phyloP scores from a whole-genome alignment of 2,329 filamentous ascomycete species.

The Fusarium paranaense region DNA sequence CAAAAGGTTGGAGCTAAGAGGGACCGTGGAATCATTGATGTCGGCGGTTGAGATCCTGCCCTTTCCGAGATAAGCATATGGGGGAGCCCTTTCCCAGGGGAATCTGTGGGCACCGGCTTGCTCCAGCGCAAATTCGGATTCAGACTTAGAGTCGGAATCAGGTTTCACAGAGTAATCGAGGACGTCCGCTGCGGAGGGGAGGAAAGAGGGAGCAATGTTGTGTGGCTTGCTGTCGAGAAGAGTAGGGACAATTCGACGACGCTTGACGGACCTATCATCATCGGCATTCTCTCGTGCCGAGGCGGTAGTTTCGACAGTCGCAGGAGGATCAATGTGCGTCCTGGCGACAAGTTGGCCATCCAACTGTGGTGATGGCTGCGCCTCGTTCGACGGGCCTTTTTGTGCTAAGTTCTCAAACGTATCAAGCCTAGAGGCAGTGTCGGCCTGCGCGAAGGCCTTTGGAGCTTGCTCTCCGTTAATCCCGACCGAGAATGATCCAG shows the following conservation, averaged over 20 bases:
- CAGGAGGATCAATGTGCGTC: background rate
- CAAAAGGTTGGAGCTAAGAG: conserved; percentile 39
- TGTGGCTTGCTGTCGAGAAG: conserved; percentile 37
- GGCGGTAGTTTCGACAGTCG: background rate
- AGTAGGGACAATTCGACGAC: conserved; percentile 44
- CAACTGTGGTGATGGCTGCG: background rate
- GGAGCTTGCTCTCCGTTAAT: background rate
- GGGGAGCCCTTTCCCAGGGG: conserved; percentile 39
- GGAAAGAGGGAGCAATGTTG: conserved; percentile 27
- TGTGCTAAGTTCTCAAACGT: background rate
- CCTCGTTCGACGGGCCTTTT: background rate
- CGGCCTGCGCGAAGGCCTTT: background rate
- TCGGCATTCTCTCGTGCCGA: background rate
- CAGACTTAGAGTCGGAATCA: background rate
- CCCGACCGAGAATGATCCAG: background rate
- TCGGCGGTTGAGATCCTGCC: conserved; percentile 42
- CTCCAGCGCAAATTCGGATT: background rate
- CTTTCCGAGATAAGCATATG: conserved; percentile 52
- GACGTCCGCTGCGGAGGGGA: conserved; percentile 43
- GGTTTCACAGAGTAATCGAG: conserved; percentile 1
- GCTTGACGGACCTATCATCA: conserved; percentile 36
- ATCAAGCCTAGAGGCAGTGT: background rate
- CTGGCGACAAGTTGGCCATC: background rate
- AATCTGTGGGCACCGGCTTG: background rate
- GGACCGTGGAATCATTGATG: conserved; percentile 38